Percentiles rank a stretch among this genome's conserved stretches.
These are phyloP conservation scores for Nematodospora anomalae DNA, from an alignment of 1,139 yeast species.

Conservation along the genomic window DNA sequence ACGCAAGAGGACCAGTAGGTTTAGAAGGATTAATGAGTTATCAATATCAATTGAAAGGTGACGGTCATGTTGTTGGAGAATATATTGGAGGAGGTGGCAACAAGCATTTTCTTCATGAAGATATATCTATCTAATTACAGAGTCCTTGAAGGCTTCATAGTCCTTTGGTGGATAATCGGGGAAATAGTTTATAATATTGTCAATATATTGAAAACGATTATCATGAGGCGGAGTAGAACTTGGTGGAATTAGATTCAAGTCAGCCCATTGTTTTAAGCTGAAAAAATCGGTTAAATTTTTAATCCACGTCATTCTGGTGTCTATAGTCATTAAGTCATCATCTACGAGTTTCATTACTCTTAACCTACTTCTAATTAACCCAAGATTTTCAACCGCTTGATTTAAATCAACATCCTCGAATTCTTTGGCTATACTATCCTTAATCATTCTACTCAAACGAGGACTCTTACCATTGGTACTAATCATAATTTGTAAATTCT, in stretches of 20 bases:
- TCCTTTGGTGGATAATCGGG: conserved; percentile 46
- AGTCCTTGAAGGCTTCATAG: conserved; percentile 28
- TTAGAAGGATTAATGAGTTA: conserved; percentile 94
- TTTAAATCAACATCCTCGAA: conserved; percentile 43
- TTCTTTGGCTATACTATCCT: conserved; percentile 55
- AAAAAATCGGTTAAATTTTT: conserved; percentile 62
- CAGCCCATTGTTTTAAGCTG: conserved; percentile 61
- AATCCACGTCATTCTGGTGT: conserved; percentile 73
- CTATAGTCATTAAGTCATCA: conserved; percentile 55
- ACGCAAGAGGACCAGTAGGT: conserved; percentile 98
- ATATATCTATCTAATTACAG: conserved; percentile 26
- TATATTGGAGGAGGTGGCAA: conserved; percentile 92
- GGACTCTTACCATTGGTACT: conserved; percentile 86
- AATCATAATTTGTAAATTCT: conserved; percentile 79
- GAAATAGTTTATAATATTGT: conserved; percentile 33
- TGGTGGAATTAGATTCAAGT: conserved; percentile 24
- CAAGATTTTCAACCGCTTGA: conserved; percentile 64
- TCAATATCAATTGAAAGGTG: conserved; percentile 88
- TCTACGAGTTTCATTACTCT: conserved; percentile 41
- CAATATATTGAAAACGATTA: conserved; percentile 21
- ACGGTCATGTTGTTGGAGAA: conserved; percentile 89
- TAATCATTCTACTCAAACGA: conserved; percentile 64
- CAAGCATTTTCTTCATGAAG: conserved; percentile 74
- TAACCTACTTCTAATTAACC: conserved; percentile 53
- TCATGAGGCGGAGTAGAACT: conserved; percentile 15